Conservation (phyloP, 164 flowering plant species). For the Macadamia tetraphylla region DNA sequence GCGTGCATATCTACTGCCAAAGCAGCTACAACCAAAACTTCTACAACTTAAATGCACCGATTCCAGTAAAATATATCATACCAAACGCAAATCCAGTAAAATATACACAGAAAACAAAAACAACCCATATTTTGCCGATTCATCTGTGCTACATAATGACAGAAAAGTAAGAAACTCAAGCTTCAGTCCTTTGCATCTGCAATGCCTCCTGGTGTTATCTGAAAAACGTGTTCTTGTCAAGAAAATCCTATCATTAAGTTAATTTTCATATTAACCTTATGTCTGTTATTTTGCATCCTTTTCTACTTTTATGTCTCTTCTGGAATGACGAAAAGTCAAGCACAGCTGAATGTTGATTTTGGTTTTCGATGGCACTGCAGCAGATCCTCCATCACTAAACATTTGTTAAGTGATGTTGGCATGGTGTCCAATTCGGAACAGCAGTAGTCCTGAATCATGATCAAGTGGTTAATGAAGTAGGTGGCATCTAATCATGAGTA, state of each 20-base stretch:
- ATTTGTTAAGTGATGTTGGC: too few relatives aligned
- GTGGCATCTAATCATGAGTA: not conserved
- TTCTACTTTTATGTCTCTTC: too few relatives aligned
- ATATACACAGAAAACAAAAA: not conserved
- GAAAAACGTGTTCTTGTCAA: constrained; percentile 68
- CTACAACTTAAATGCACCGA: not conserved
- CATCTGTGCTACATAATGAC: not conserved
- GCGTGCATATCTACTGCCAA: too few relatives aligned
- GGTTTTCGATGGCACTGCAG: too few relatives aligned
- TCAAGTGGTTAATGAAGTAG: not conserved
- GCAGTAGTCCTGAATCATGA: not conserved
- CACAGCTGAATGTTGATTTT: too few relatives aligned
- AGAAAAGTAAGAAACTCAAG: not conserved
- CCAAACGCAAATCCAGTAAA: not conserved
- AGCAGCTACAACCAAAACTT: too few relatives aligned
- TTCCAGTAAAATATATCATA: not conserved
- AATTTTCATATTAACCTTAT: too few relatives aligned
- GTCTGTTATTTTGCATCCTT: too few relatives aligned
- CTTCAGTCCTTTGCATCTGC: constrained; percentile 87
- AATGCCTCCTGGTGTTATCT: constrained; percentile 94
- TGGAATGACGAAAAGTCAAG: too few relatives aligned
- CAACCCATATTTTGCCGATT: not conserved
- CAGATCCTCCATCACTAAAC: too few relatives aligned
- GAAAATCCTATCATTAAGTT: constrained; percentile 12
- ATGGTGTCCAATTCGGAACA: too few relatives aligned